Percentiles rank a stretch among this genome's conserved stretches.
phyloP scores from a whole-genome alignment of 2,329 filamentous ascomycete species.

The Fusarium luffae region DNA sequence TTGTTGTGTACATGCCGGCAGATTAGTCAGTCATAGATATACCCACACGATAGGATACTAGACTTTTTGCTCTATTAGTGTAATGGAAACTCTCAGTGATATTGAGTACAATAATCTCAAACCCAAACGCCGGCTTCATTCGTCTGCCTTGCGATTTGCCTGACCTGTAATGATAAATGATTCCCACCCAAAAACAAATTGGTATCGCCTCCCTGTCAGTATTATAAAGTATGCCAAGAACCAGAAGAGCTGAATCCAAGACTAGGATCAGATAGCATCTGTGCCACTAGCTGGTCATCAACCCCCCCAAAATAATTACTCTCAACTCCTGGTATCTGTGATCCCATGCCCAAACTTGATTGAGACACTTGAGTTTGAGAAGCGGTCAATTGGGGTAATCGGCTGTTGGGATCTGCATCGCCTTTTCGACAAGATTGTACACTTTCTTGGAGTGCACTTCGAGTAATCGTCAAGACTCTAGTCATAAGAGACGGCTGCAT shows the following conservation, averaged over 20 bases:
- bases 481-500: not conserved
- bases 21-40: not conserved
- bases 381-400: not conserved
- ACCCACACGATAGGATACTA: not conserved
- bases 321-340: not conserved
- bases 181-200: constrained; percentile 9
- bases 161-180: not conserved
- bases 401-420: not conserved
- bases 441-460: constrained; percentile 1
- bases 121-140: not conserved
- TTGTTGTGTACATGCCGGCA: not conserved
- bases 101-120: not conserved
- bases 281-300: constrained; percentile 2
- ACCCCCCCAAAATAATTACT: not conserved
- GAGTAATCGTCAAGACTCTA: not conserved
- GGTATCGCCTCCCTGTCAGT: constrained; percentile 6
- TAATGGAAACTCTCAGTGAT: not conserved
- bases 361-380: not conserved
- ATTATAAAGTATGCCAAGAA: not conserved
- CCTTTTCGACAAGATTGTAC: not conserved
- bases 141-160: not conserved
- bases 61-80: not conserved
- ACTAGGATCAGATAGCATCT: not conserved
- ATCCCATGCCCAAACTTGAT: not conserved
- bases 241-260: not conserved